A percentile compares a stretch with the other conserved stretches of the same genome.
Conservation (phyloP, 352 stramenopile genomes). For the Globisporangium paddicum region DNA sequence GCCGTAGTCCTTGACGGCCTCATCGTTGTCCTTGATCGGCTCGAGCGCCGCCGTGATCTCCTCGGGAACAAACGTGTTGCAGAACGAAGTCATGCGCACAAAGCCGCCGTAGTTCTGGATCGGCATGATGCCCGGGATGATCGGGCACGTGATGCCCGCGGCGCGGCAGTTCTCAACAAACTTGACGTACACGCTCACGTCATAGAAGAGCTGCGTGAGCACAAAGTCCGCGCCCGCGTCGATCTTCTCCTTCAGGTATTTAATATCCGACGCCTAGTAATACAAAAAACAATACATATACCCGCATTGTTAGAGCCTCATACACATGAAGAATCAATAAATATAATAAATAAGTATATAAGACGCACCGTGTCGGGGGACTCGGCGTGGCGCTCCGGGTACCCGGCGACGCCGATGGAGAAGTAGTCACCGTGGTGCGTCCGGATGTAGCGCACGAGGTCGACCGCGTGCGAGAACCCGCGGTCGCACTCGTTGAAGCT, state of each 20-base stretch:
- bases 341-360: background rate
- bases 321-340: background rate
- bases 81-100: constrained; percentile 97
- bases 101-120: constrained; percentile 98
- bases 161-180: constrained; percentile 92
- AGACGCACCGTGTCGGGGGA: constrained; percentile 36
- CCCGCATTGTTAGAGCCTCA: background rate
- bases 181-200: constrained; percentile 91
- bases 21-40: constrained; percentile 95
- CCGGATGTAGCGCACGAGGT: constrained; percentile 97
- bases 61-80: constrained; percentile 93
- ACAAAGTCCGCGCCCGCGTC: constrained; percentile 98
- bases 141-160: constrained; percentile 91
- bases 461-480: constrained; percentile 92
- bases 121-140: constrained; percentile 99
- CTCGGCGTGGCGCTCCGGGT: constrained; percentile 97
- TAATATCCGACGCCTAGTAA: constrained; percentile 87
- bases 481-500: constrained; percentile 91
- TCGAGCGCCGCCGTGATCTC: constrained; percentile 76
- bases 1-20: constrained; percentile 95
- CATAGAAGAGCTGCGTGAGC: constrained; percentile 99
- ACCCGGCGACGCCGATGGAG: constrained; percentile 96
- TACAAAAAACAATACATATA: background rate
- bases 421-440: constrained; percentile 95
- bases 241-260: constrained; percentile 97